Evolutionary conservation across 2,329 filamentous ascomycete species (phyloP).

Genomic region (Fusarium neocosmosporiellum): DNA sequence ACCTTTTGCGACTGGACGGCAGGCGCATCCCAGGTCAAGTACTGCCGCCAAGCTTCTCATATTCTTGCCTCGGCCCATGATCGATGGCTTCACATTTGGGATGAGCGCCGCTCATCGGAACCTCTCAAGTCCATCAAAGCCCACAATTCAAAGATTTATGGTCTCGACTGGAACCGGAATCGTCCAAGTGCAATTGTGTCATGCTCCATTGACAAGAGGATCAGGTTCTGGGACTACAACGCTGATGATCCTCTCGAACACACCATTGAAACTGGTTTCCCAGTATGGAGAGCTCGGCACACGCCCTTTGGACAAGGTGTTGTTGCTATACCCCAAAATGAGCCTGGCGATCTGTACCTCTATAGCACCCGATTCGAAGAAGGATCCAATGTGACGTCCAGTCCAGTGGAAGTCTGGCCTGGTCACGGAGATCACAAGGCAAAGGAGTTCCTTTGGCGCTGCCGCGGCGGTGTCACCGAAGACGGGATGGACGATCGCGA

Average conservation of each 20-base stretch:
- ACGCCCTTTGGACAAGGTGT: slow-evolving; percentile 90
- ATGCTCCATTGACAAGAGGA: slow-evolving; percentile 90
- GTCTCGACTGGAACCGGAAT: slow-evolving; percentile 92
- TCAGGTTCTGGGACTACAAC: slow-evolving; percentile 91
- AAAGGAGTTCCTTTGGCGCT: slow-evolving; percentile 92
- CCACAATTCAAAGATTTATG: slow-evolving; percentile 93
- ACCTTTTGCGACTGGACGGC: slow-evolving; percentile 95
- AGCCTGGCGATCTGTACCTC: slow-evolving; percentile 84
- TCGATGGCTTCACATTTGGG: slow-evolving; percentile 89
- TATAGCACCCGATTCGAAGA: slow-evolving; percentile 73
- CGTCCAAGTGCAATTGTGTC: slow-evolving; percentile 79
- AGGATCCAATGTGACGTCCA: slow-evolving; percentile 57
- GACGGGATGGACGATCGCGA: slow-evolving; percentile 84
- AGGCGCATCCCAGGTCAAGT: slow-evolving; percentile 94
- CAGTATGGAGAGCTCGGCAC: slow-evolving; percentile 90
- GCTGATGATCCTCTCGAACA: slow-evolving; percentile 75
- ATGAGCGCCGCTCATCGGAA: slow-evolving; percentile 80
- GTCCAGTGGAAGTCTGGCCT: slow-evolving; percentile 67
- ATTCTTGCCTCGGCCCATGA: slow-evolving; percentile 93
- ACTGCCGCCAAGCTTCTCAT: slow-evolving; percentile 87
- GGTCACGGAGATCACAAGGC: slow-evolving; percentile 76
- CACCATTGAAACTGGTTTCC: slow-evolving; percentile 84
- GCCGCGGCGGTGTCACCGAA: slow-evolving; percentile 73
- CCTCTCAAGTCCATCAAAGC: slow-evolving; percentile 88
- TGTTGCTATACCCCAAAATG: slow-evolving; percentile 91